Base-by-base conservation (phyloP, 768 basidiomycete genomes). In the Suillus brevipes region DNA sequence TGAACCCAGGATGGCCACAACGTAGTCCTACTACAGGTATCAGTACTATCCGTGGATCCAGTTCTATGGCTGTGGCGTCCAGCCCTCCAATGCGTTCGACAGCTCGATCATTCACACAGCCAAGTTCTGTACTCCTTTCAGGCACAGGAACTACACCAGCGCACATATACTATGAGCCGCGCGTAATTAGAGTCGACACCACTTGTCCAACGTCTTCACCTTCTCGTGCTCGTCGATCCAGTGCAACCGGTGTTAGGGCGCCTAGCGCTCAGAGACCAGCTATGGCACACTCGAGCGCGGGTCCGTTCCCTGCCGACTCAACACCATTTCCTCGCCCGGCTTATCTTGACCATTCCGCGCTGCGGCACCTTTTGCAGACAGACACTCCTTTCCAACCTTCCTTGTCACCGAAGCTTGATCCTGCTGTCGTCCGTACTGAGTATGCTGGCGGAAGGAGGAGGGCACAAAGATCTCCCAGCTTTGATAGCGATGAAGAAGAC, bases 321-420 rank as follows among this genome's bases (percentile, higher is more conserved):
- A 75, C 68, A 34, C 72, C 79, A 42, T 94, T 89, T 75, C 79
- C 85, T 56, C 85, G 87, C 23, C 92, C 92, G 1, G 77, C 86
- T 0, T 94, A 94, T 75, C 83, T 94, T 62, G 89, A 91, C 50
- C 83, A 91, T 74, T 91, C 91, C 2, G 85, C 90, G 1, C 78
- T 94, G 63, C 87, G 89, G 62, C 81, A 92, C 69, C 75, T 90
- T 61, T 78, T 94, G 10, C 87, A 87, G 64, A 87, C 89, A 0
- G 83, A 84, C 55, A 66, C 75, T 2, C 70, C 75, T 10, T 78
- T 81, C 12, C 49, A 74, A 45, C 73, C 80, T 50, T 73, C 80
- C 57, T 76, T 79, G 6, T 75, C 72, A 62, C 78, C 82, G 43
- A 83, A 82, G 66, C 60, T 66, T 13, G 83, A 84, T 16, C 57